Percentiles rank a stretch among this genome's conserved stretches.
phyloP scores from a whole-genome alignment of 257 asterid species.

The Nicotiana otophora region DNA sequence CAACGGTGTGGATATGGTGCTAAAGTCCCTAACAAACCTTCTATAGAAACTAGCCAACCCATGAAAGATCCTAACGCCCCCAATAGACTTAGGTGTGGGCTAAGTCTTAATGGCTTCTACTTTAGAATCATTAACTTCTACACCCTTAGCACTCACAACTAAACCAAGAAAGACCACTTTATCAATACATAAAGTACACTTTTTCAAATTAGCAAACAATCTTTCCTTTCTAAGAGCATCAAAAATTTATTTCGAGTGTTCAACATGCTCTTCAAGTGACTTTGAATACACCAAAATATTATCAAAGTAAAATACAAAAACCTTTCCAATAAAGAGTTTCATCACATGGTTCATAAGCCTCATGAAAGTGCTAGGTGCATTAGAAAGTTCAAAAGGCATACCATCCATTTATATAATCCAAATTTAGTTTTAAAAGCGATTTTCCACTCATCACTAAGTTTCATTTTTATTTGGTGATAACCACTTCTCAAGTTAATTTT shows the following conservation, averaged over 20 bases:
- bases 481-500: background rate
- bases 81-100: no score
- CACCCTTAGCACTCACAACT: background rate
- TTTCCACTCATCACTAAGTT: background rate
- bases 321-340: background rate
- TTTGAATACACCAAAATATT: background rate
- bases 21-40: no score
- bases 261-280: background rate
- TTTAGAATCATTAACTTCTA: no score
- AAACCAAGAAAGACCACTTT: background rate
- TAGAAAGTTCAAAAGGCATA: background rate
- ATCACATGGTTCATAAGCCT: background rate
- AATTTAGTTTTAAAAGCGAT: background rate
- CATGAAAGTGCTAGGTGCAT: background rate
- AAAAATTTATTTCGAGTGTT: background rate
- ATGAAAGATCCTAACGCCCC: no score
- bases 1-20: no score
- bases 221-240: background rate
- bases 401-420: background rate
- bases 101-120: no score
- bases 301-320: background rate
- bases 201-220: background rate
- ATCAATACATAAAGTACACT: background rate
- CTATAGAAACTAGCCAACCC: no score
- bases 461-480: background rate